Percentiles rank a stretch among this genome's conserved stretches.
Evolutionary conservation across 345 rosid genomes (phyloP).

Genomic region (Salix caprea): DNA sequence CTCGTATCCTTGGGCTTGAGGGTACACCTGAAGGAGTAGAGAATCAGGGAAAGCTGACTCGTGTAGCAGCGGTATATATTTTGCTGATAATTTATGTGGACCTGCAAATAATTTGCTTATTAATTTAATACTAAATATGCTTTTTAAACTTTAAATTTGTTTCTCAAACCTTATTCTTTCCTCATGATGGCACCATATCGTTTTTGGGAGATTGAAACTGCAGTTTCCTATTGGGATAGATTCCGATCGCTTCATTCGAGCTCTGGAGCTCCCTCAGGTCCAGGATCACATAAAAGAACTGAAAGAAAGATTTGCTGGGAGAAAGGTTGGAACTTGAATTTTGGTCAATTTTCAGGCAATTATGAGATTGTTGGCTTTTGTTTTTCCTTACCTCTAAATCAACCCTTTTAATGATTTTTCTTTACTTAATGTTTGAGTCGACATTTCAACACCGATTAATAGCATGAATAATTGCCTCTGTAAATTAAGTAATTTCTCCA

Average conservation of each 20-base stretch:
- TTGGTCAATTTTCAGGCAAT: not conserved
- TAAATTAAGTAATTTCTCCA: not conserved
- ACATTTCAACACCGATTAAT: not conserved
- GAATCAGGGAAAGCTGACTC: slow-evolving; percentile 59
- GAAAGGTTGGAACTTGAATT: slow-evolving; percentile 45
- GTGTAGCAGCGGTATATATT: slow-evolving; percentile 43
- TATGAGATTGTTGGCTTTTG: not conserved
- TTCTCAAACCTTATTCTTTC: slow-evolving; percentile 13
- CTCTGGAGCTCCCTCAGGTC: slow-evolving; percentile 55
- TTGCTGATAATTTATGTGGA: slow-evolving; percentile 6
- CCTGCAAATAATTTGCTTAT: slow-evolving; percentile 5
- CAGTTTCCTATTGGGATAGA: slow-evolving; percentile 68
- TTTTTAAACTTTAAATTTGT: not conserved
- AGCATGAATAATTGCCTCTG: not conserved
- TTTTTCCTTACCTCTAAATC: not conserved
- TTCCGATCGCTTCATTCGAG: slow-evolving; percentile 51
- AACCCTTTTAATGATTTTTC: not conserved
- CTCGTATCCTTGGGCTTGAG: slow-evolving; percentile 62
- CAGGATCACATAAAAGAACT: slow-evolving; percentile 51
- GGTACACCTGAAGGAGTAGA: slow-evolving; percentile 70
- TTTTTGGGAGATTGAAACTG: slow-evolving; percentile 32
- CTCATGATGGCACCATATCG: slow-evolving; percentile 20
- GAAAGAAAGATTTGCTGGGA: slow-evolving; percentile 48
- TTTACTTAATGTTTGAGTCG: not conserved
- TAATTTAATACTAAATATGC: not conserved